Evolutionary conservation across 169 alveolate species (phyloP).

Genomic region (Plasmodium billcollinsi): DNA sequence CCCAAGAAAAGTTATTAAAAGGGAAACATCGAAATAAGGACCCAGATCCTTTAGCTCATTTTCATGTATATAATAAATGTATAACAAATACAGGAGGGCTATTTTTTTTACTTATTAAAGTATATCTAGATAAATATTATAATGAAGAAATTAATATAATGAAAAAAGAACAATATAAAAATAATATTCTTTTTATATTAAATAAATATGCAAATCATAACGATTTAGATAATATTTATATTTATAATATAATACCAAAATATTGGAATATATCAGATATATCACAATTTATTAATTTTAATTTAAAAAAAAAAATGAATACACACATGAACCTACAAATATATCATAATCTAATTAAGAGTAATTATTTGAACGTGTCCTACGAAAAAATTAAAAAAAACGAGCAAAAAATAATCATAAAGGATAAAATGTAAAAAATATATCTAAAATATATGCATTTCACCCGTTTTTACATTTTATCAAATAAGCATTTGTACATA

Average conservation of each 20-base stretch:
- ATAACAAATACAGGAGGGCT: slow-evolving; percentile 30
- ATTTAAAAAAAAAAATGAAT: slow-evolving; percentile 21
- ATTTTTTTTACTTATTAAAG: slow-evolving; percentile 57
- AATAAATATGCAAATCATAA: slow-evolving; percentile 44
- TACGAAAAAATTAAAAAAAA: slow-evolving; percentile 24
- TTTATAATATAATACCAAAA: slow-evolving; percentile 33
- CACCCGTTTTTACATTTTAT: no score
- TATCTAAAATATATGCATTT: not conserved
- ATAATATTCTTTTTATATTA: slow-evolving; percentile 20
- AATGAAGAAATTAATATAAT: not conserved
- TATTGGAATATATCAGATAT: slow-evolving; percentile 44
- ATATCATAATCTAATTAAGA: slow-evolving; percentile 51
- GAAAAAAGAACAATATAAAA: slow-evolving; percentile 26
- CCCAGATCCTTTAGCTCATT: slow-evolving; percentile 28
- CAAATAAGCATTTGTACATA: no score
- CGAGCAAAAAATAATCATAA: slow-evolving; percentile 26
- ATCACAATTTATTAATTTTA: slow-evolving; percentile 7
- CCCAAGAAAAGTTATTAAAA: not conserved
- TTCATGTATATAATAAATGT: slow-evolving; percentile 14
- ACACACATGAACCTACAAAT: slow-evolving; percentile 19
- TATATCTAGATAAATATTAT: slow-evolving; percentile 17
- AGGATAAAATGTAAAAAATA: slow-evolving; percentile 28
- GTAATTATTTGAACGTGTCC: slow-evolving; percentile 18
- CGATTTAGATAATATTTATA: slow-evolving; percentile 37
- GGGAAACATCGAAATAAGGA: slow-evolving; percentile 23